Conservation (phyloP, 352 stramenopile genomes). For the Phytophthora crassamura region DNA sequence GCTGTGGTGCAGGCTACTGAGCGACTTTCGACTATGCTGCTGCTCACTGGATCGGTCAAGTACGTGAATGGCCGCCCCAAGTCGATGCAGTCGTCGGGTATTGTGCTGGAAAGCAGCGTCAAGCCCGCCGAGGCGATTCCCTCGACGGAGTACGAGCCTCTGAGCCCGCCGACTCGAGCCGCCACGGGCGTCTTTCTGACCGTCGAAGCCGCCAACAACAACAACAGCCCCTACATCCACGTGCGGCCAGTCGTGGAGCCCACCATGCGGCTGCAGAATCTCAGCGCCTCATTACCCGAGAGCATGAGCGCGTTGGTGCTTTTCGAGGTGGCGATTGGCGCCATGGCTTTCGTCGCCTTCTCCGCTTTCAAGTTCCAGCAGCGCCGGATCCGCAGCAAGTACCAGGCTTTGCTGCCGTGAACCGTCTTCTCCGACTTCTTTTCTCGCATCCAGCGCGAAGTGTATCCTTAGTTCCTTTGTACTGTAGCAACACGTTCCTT, state of each 20-base stretch:
- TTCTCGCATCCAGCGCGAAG: neutral
- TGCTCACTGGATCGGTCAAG: conserved; percentile 43
- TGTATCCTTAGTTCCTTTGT: conserved; percentile 14
- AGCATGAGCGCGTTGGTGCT: conserved; percentile 36
- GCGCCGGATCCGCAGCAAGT: conserved; percentile 32
- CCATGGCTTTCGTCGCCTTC: conserved; percentile 24
- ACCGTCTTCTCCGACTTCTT: too few species aligned
- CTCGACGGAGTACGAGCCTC: conserved; percentile 1
- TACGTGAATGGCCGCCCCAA: conserved; percentile 46
- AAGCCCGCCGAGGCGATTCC: conserved; percentile 18
- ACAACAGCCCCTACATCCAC: conserved; percentile 30
- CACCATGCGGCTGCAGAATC: conserved; percentile 19
- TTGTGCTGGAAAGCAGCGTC: conserved; percentile 29
- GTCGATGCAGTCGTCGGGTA: conserved; percentile 35
- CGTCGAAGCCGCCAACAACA: conserved; percentile 28
- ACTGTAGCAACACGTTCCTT: neutral
- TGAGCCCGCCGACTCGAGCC: conserved; percentile 14
- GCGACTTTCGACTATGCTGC: conserved; percentile 33
- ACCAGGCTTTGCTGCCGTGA: conserved; percentile 23
- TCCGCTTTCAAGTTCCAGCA: conserved; percentile 39
- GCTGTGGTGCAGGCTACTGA: conserved; percentile 51
- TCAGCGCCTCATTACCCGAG: conserved; percentile 25
- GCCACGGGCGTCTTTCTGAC: conserved; percentile 27
- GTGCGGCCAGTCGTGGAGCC: conserved; percentile 9
- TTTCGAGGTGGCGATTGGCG: conserved; percentile 25